Evolutionary conservation across 257 asterid genomes (phyloP), one percentile per base, ranked within the genome.

Genomic region (Coffea eugenioides): DNA sequence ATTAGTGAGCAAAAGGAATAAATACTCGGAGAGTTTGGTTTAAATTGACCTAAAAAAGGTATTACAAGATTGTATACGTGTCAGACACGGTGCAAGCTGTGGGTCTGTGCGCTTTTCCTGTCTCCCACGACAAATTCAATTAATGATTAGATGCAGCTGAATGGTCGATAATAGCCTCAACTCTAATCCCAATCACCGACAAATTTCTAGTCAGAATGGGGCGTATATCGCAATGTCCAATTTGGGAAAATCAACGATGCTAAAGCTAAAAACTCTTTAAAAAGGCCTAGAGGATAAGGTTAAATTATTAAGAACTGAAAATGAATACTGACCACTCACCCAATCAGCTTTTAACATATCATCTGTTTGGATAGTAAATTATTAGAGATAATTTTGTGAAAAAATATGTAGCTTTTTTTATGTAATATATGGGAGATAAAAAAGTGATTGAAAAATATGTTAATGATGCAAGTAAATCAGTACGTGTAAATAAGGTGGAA

Each of bases 171-270:
- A 77, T 36, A 64, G 31, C 83, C 75, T 66, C 5, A 12, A 2
- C 46, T 14, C 7, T 73, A 21, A 56, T 57, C 51, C 31, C 71
- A 4, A 31, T 23, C 87, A 81, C 81, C 81, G 83, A 84, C 87
- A 69, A 39, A 49, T 61, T 74, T 65, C 25, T 7, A 18, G 27
- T 45, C 12, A 11, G 23, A 75, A 68, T 21, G 18, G 16, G n/a
- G 51, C 13, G 14, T 11, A 39, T 43, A 36, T 72, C 18, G 36
- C 23, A 5, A 45, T 39, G 71, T 73, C 75, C 45, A 46, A 23
- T 71, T 18, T 56, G 39, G 34, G 56, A 41, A 54, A 74, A 52
- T 65, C 5, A 6, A 69, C 0, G 18, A 10, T 13, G 56, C 20
- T 39, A 39, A 39, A 39, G 31, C n/a, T 20, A 23, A n/a, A 12